Base-by-base conservation (phyloP, 805 yeast species). In the Metschnikowia kofuensis region DNA sequence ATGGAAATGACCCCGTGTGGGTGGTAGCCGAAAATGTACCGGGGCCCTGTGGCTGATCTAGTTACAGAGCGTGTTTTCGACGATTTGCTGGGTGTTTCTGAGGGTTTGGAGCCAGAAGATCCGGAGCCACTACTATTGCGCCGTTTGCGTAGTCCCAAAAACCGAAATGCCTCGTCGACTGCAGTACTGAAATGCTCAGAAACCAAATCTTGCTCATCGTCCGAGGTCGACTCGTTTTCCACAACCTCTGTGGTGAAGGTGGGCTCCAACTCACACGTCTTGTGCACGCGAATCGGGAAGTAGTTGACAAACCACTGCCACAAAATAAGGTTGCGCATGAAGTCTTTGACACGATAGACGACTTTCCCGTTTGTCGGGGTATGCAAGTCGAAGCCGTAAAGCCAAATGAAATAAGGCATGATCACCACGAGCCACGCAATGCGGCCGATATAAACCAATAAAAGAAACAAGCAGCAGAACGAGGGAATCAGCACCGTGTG, bases 1-100 rank as follows among this genome's bases (percentile, higher is more conserved):
- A 91, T 77, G 1, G 96, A 87, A 11, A 91, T 90, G 13, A 92
- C 91, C 0, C 99, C 99, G 65, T 94, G 99, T 0, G 99, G 99
- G 66, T 91, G 97, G 61, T 89, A 85, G 0, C 97, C 96, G 67
- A 92, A 92, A 2, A 92, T 80, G 65, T 94, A 92, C 35, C 85
- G 71, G 2, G 89, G 91, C 0, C 89, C 92, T 3, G 81, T 68
- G 42, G 76, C 60, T 1, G 73, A 67, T 38, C 60, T 58, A 43
- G 64, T 65, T 43, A 45, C 55, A 38, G 55, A 58, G 14, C 53
- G 53, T 10, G 37, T 21, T 31, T 42, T 48, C 7, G 35, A 15
- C 4, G 16, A 7, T 15, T 15, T 13, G 15, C 27, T 31, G 10
- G 16, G 38, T 6, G 27, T 40, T 2, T 40, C 35, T 9, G 27